Evolutionary conservation across 176 grass and related monocot species (phyloP).

Genomic region (Carex kokanica): DNA sequence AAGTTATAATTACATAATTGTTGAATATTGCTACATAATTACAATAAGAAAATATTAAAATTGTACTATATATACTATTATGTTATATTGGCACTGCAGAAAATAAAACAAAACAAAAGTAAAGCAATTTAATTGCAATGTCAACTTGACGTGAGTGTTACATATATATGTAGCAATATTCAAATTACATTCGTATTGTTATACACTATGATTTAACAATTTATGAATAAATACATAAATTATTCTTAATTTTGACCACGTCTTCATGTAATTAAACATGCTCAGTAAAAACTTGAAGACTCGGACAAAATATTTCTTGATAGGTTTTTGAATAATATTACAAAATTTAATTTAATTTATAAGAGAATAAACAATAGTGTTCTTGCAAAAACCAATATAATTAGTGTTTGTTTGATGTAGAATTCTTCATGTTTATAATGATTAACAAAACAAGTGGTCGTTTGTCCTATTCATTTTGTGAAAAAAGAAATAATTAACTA

Average conservation of each 20-base stretch:
- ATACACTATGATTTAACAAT: not conserved
- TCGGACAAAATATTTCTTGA: not conserved
- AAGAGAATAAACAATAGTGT: not conserved
- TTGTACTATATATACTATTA: no score
- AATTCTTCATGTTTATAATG: not conserved
- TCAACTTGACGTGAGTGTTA: not conserved
- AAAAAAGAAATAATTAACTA: conserved; percentile 5
- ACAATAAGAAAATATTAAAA: no score
- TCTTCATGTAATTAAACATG: not conserved
- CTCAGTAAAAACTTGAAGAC: not conserved
- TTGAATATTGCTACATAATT: no score
- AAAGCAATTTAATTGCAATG: not conserved
- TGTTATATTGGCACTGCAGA: not conserved
- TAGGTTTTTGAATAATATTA: not conserved
- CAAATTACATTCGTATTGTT: not conserved
- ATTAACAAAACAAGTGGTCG: not conserved
- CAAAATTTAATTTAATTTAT: not conserved
- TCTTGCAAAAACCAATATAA: not conserved
- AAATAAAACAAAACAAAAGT: not conserved
- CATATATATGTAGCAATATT: no score
- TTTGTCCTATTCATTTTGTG: no score
- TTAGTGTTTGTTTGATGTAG: not conserved
- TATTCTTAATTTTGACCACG: not conserved
- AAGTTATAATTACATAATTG: no score
- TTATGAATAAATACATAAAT: not conserved